Evolutionary conservation across 768 basidiomycete species (phyloP).

Genomic region (Asterophora parasitica): DNA sequence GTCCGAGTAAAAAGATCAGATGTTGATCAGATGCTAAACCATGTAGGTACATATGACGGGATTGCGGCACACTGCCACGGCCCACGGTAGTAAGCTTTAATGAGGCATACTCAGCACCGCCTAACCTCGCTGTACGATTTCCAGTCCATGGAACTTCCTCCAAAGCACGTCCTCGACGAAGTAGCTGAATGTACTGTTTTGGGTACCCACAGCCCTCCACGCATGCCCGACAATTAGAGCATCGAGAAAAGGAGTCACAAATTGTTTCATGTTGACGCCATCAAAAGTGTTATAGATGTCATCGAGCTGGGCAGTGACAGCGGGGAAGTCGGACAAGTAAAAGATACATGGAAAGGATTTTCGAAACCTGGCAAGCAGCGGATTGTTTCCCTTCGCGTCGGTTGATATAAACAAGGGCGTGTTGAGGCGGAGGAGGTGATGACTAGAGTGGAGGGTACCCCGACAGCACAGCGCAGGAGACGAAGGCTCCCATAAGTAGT

Average conservation of each 20-base stretch:
- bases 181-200: conserved; percentile 70
- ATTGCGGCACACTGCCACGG: too few relatives aligned
- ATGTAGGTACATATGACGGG: too few relatives aligned
- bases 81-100: too few relatives aligned
- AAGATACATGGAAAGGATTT: conserved; percentile 62
- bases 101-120: background rate
- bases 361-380: conserved; percentile 40
- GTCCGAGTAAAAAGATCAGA: too few relatives aligned
- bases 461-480: conserved; percentile 31
- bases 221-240: conserved; percentile 64
- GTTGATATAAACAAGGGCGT: conserved; percentile 65
- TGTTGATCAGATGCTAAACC: too few relatives aligned
- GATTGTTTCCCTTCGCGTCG: conserved; percentile 39
- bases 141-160: conserved; percentile 49
- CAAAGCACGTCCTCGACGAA: conserved; percentile 68
- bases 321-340: conserved; percentile 48
- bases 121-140: conserved; percentile 47
- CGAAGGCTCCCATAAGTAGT: background rate
- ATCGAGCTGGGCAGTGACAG: conserved; percentile 26
- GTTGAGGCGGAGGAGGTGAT: conserved; percentile 36
- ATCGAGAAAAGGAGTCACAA: conserved; percentile 63
- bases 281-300: conserved; percentile 42
- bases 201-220: conserved; percentile 58
- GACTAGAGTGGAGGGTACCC: conserved; percentile 28
- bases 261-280: conserved; percentile 38